Evolutionary conservation across 192 early-diverging fungal genomes (phyloP).

Genomic region (Coemansia sp.): DNA sequence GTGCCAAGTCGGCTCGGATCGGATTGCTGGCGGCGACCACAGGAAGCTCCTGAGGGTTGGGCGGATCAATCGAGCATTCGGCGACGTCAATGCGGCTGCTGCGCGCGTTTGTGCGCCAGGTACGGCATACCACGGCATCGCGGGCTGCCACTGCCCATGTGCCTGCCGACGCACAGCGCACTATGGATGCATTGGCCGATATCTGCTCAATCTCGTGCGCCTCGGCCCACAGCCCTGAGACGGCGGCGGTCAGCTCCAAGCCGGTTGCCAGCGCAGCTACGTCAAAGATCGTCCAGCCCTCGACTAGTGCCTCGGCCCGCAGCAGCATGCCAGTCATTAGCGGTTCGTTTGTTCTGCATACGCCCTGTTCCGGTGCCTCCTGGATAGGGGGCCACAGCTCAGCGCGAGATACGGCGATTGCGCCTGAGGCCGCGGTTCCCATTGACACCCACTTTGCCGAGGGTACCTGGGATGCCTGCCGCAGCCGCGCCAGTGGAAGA

Average conservation of each 20-base stretch:
- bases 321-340: constrained; percentile 13
- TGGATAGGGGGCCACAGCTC: constrained; percentile 3
- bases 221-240: constrained; percentile 25
- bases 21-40: neutral
- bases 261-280: constrained; percentile 4
- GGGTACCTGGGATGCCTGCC: constrained; percentile 5
- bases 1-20: constrained; percentile 25
- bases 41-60: neutral
- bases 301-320: constrained; percentile 27
- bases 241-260: neutral
- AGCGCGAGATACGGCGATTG: constrained; percentile 11
- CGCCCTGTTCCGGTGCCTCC: neutral
- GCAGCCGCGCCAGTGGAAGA: constrained; percentile 14
- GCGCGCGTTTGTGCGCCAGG: constrained; percentile 27
- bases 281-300: constrained; percentile 45
- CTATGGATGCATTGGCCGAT: constrained; percentile 1
- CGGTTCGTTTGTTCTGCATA: neutral
- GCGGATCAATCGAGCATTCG: constrained; percentile 15
- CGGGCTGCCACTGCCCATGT: constrained; percentile 36
- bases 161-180: constrained; percentile 7
- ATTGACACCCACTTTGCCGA: constrained; percentile 10
- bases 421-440: constrained; percentile 14
- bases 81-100: constrained; percentile 36
- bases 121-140: constrained; percentile 27
- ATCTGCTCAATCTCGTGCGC: constrained; percentile 8